Percentiles rank a stretch among this genome's conserved stretches.
Evolutionary conservation across 768 basidiomycete genomes (phyloP).

Genomic region (Hericium coralloides): DNA sequence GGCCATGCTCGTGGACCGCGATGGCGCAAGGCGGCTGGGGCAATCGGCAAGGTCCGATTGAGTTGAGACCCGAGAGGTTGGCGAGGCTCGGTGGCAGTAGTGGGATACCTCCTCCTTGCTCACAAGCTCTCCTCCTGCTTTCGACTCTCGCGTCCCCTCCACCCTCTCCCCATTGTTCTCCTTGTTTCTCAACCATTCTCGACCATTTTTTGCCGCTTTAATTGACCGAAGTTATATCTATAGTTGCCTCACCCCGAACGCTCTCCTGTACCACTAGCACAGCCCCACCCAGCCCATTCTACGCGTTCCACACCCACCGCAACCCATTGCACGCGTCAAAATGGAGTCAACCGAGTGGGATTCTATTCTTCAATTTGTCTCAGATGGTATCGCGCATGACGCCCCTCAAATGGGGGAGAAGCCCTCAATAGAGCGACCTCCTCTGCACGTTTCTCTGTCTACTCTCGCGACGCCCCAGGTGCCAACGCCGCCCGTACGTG

Average conservation of each 20-base stretch:
- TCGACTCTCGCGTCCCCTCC: neutral
- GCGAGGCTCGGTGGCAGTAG: too few relatives aligned
- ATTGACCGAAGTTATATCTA: too few relatives aligned
- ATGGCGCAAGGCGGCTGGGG: too few relatives aligned
- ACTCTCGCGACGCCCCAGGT: neutral
- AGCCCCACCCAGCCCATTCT: too few relatives aligned
- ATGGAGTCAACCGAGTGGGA: constrained; percentile 50
- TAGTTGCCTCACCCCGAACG: too few relatives aligned
- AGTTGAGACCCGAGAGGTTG: too few relatives aligned
- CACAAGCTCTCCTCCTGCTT: neutral
- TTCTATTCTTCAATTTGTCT: constrained; percentile 52
- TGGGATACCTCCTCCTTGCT: too few relatives aligned
- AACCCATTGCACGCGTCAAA: neutral
- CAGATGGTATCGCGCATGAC: constrained; percentile 31
- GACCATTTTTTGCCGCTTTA: too few relatives aligned
- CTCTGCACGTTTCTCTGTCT: constrained; percentile 7
- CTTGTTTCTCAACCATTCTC: neutral
- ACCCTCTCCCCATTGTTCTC: neutral
- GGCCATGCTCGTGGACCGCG: too few relatives aligned
- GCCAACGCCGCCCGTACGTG: constrained; percentile 58
- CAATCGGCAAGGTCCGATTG: too few relatives aligned
- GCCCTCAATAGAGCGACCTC: constrained; percentile 29
- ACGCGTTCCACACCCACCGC: too few relatives aligned
- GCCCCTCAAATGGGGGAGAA: neutral
- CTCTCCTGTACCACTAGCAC: too few relatives aligned